phyloP scores from a whole-genome alignment of 805 yeast species.

The Komagataella phaffii region DNA sequence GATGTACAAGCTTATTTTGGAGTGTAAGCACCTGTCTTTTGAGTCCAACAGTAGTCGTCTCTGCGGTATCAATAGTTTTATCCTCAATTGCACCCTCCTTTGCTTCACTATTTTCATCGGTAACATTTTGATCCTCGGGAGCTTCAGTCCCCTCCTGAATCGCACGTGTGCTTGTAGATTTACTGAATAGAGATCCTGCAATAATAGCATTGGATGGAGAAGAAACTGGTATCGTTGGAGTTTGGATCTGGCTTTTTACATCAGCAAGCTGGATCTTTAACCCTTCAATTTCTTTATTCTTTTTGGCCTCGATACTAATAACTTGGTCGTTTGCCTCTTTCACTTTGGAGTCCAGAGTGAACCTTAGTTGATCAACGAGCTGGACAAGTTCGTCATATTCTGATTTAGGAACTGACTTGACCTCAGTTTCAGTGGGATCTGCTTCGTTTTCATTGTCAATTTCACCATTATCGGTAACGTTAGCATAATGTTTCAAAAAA shows the following conservation, averaged over 20 bases:
- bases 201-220: background rate
- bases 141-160: background rate
- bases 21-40: background rate
- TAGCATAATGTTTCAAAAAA: background rate
- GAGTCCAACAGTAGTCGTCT: background rate
- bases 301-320: background rate
- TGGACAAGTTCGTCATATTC: background rate
- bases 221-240: background rate
- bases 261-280: background rate
- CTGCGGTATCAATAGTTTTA: background rate
- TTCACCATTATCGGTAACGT: background rate
- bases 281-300: background rate
- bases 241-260: background rate
- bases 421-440: background rate
- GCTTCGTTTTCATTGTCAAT: background rate
- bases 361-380: background rate
- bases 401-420: background rate
- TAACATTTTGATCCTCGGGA: background rate
- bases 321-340: background rate
- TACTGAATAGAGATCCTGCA: background rate
- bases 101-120: background rate
- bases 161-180: background rate
- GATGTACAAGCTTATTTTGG: conserved; percentile 19
- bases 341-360: background rate
- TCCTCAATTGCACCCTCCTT: background rate